Evolutionary conservation across 179 eudicot genomes (phyloP), one percentile per base, ranked within the genome.

Genomic region (Monotropa hypopitys): DNA sequence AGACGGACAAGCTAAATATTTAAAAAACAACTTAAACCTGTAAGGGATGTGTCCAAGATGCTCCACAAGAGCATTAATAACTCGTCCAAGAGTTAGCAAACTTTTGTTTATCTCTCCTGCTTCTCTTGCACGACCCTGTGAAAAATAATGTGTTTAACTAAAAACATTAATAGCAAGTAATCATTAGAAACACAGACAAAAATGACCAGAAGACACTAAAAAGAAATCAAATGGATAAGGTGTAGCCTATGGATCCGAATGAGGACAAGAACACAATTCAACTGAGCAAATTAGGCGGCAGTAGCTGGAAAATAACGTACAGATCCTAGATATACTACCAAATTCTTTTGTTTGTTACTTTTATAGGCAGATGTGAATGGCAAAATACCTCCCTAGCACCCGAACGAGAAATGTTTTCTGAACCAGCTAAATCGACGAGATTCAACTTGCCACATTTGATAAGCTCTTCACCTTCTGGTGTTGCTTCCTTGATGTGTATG

Each of bases 51-150:
- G 99, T 73, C 97, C 99, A 78, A 93, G 92, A 87, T 95, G 99
- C 87, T 93, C 99, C 78, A 95, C 99, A 26, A 95, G 96, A 81
- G 99, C 99, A 89, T 80, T 95, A 46, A 95, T 95, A 15, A 93
- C 98, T 74, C 99, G 85, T n/a, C 99, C 99, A 77, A 95, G 84
- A 26, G 98, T 93, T 63, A 95, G 96, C 43, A 95, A 88, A 85
- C 99, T 95, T 87, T 95, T 95, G 72, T 95, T 95, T 73, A 95
- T 95, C 87, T 95, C 99, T 79, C 99, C 99, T 59, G 99, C 99
- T 89, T 95, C 99, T 85, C 99, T 91, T 65, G 99, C 99, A 84
- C 99, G 97, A 6, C 98, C 98, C 99, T 95, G 71, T n/a, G 79
- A 43, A 66, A 45, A 56, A n/a, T 18, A 50, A 56, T 38, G 51